These are phyloP conservation scores for Hawksworthiomyces lignivorus DNA, from an alignment of 2,329 filamentous ascomycete genomes.

Conservation along the genomic window DNA sequence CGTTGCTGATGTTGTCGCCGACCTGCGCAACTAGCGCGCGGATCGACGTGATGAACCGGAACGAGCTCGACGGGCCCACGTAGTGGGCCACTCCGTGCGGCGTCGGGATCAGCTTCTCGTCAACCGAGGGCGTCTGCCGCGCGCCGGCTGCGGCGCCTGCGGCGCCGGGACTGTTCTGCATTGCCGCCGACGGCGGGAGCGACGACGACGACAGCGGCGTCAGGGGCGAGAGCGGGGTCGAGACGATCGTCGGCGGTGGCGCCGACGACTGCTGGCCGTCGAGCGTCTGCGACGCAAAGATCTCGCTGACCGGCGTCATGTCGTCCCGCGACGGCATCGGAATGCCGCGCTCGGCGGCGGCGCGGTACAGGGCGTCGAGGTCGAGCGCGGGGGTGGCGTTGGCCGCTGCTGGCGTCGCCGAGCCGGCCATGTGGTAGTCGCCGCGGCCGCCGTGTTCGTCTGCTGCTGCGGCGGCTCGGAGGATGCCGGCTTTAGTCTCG, in stretches of 20 bases:
- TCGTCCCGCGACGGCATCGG: slow-evolving; percentile 14
- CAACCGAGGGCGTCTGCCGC: background rate
- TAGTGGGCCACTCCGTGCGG: slow-evolving; percentile 13
- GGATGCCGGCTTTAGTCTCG: background rate
- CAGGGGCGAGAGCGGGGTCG: slow-evolving; percentile 4
- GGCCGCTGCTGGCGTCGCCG: background rate
- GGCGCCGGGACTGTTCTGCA: too few species aligned
- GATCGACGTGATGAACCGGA: slow-evolving; percentile 14
- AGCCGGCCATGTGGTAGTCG: background rate
- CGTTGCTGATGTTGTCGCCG: slow-evolving; percentile 6
- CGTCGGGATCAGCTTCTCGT: slow-evolving; percentile 14
- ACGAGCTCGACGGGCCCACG: slow-evolving; percentile 15
- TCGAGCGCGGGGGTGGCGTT: slow-evolving; percentile 4
- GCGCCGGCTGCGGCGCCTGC: background rate
- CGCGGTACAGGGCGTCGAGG: slow-evolving; percentile 13
- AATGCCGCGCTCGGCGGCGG: slow-evolving; percentile 12
- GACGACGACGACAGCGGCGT: too few species aligned
- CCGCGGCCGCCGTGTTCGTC: background rate
- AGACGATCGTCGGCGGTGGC: slow-evolving; percentile 4
- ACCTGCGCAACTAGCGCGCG: slow-evolving; percentile 12
- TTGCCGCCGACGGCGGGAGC: too few species aligned
- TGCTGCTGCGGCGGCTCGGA: background rate
- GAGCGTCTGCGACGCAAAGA: slow-evolving; percentile 9
- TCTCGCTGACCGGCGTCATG: slow-evolving; percentile 12
- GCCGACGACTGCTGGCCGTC: background rate